Conservation (phyloP, 495 filamentous ascomycete genomes). For the Penicillium salamii region DNA sequence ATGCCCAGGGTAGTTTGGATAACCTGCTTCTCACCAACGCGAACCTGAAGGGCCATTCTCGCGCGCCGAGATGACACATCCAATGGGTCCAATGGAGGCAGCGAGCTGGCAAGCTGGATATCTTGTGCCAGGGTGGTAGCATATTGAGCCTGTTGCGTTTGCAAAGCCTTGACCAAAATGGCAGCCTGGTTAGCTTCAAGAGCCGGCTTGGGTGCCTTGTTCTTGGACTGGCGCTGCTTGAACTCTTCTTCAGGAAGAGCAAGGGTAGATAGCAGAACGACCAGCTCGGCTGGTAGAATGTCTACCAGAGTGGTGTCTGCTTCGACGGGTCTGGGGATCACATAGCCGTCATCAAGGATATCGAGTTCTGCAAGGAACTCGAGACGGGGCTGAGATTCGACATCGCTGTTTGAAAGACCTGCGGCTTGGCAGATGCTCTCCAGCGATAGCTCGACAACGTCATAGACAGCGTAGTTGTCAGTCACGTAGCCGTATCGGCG, state of each 20-base stretch:
- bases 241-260: constrained; percentile 39
- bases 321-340: constrained; percentile 37
- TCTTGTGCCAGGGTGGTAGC: constrained; percentile 63
- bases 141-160: constrained; percentile 49
- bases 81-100: constrained; percentile 16
- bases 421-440: constrained; percentile 50
- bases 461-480: constrained; percentile 66
- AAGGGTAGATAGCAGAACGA: constrained; percentile 47
- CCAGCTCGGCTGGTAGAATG: constrained; percentile 46
- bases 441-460: constrained; percentile 77
- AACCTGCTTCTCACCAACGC: constrained; percentile 79
- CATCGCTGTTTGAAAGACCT: constrained; percentile 36
- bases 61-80: constrained; percentile 35
- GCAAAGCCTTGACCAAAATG: constrained; percentile 31
- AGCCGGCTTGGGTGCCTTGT: constrained; percentile 46
- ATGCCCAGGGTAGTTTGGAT: constrained; percentile 46
- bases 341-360: constrained; percentile 55
- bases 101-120: constrained; percentile 43
- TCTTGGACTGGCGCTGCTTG: constrained; percentile 35
- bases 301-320: constrained; percentile 34
- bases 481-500: constrained; percentile 89
- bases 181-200: constrained; percentile 27
- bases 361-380: constrained; percentile 49
- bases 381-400: constrained; percentile 42
- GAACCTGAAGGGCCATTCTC: constrained; percentile 71